These are phyloP conservation scores for Mikania micrantha DNA, from an alignment of 129 eudicot species.

Conservation along the genomic window DNA sequence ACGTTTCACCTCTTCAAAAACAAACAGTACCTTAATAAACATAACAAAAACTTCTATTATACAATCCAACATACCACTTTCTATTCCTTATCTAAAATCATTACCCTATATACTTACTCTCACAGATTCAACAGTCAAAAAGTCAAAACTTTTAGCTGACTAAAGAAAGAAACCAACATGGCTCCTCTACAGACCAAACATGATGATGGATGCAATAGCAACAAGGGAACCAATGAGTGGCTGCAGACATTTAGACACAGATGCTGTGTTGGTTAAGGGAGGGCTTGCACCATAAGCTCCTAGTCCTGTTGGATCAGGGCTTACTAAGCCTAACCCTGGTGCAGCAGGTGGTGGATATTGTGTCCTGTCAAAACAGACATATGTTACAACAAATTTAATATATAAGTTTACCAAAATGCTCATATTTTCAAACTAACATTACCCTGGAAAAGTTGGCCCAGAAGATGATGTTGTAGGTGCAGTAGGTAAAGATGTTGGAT, in stretches of 20 bases:
- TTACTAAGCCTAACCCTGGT: conserved; percentile 33
- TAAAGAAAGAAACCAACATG: too few relatives aligned
- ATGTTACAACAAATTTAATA: neutral
- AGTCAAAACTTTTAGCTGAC: neutral
- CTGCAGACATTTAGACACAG: conserved; percentile 25
- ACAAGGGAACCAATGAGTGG: neutral
- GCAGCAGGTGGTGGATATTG: conserved; percentile 34
- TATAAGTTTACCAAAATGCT: neutral
- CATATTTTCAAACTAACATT: neutral
- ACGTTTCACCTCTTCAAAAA: too few relatives aligned
- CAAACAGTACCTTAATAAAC: too few relatives aligned
- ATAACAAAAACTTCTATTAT: too few relatives aligned
- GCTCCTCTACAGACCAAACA: neutral
- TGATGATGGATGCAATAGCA: neutral
- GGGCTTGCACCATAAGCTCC: conserved; percentile 60
- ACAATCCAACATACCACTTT: too few relatives aligned
- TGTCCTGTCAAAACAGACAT: neutral
- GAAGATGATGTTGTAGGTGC: conserved; percentile 30
- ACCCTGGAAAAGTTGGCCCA: conserved; percentile 53
- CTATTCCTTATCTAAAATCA: too few relatives aligned
- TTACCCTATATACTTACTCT: neutral
- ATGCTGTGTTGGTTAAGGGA: conserved; percentile 41
- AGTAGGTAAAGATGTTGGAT: conserved; percentile 35
- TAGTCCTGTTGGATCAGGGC: conserved; percentile 36
- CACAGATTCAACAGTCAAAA: neutral